A percentile compares a stretch with the other conserved stretches of the same genome.
Conservation (phyloP, 2,329 filamentous ascomycete species). For the Elsinoe australis region DNA sequence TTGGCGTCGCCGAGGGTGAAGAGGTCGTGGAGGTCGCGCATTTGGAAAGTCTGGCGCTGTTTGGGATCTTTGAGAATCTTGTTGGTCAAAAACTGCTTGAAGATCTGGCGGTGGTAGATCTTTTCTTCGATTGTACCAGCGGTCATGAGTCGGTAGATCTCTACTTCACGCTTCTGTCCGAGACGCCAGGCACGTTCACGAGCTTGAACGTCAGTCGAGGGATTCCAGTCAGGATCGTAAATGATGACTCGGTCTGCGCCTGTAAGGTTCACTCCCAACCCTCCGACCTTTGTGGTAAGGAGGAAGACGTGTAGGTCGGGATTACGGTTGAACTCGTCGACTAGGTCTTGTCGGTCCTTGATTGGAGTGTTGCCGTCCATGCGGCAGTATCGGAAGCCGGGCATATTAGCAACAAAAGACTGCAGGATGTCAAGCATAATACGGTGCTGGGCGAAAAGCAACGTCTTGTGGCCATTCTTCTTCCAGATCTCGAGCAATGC, state of each 20-base stretch:
- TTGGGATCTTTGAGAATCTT: constrained; percentile 93
- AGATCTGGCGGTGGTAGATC: constrained; percentile 97
- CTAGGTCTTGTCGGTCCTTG: constrained; percentile 77
- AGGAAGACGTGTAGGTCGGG: constrained; percentile 78
- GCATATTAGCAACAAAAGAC: constrained; percentile 61
- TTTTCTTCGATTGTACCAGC: constrained; percentile 98
- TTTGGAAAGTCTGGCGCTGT: constrained; percentile 81
- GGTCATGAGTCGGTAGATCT: constrained; percentile 96
- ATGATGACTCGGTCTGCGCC: constrained; percentile 95
- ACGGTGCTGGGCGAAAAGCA: constrained; percentile 86
- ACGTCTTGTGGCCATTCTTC: constrained; percentile 82
- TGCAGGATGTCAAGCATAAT: constrained; percentile 96
- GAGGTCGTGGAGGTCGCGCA: constrained; percentile 83
- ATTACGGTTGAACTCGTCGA: constrained; percentile 85
- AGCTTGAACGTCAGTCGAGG: constrained; percentile 90
- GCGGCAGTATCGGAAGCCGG: constrained; percentile 67
- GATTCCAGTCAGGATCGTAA: constrained; percentile 98
- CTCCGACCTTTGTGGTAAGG: constrained; percentile 90
- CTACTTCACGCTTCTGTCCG: constrained; percentile 89
- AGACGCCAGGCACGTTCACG: constrained; percentile 92
- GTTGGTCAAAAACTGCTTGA: constrained; percentile 95
- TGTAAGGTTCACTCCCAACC: constrained; percentile 86
- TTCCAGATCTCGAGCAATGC: constrained; percentile 83
- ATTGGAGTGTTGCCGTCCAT: constrained; percentile 94
- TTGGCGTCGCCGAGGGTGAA: constrained; percentile 70